Evolutionary conservation across 2,329 filamentous ascomycete species (phyloP).

Genomic region (Fusarium haematococcum): DNA sequence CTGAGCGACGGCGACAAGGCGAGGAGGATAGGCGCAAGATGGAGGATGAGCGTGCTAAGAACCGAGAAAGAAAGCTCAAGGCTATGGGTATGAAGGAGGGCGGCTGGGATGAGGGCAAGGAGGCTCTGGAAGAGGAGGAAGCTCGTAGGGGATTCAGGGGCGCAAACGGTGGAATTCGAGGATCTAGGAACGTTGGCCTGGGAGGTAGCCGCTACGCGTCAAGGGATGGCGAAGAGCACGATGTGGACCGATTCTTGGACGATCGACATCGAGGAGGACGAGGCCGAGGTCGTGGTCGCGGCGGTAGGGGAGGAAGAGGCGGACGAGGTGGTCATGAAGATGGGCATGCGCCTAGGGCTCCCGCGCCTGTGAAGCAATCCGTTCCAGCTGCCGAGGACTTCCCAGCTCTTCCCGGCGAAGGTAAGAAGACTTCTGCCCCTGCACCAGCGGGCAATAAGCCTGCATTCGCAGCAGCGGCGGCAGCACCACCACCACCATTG

Average conservation of each 20-base stretch:
- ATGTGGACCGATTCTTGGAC: constrained; percentile 54
- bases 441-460: constrained; percentile 30
- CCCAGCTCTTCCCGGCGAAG: constrained; percentile 50
- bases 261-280: constrained; percentile 49
- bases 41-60: constrained; percentile 70
- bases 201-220: constrained; percentile 57
- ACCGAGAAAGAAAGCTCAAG: constrained; percentile 70
- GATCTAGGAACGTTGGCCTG: constrained; percentile 52
- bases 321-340: constrained; percentile 46
- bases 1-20: constrained; percentile 61
- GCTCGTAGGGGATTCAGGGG: constrained; percentile 56
- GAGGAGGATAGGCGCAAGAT: constrained; percentile 65
- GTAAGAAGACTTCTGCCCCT: constrained; percentile 37
- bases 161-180: constrained; percentile 55
- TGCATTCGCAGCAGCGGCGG: constrained; percentile 48
- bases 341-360: constrained; percentile 36
- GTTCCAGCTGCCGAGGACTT: constrained; percentile 51
- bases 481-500: constrained; percentile 41
- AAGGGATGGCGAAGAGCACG: constrained; percentile 48
- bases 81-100: constrained; percentile 66
- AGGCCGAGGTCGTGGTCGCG: constrained; percentile 51
- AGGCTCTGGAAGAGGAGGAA: constrained; percentile 56
- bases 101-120: constrained; percentile 71
- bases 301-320: constrained; percentile 50
- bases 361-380: constrained; percentile 36